Evolutionary conservation across 2,329 filamentous ascomycete genomes (phyloP).

Genomic region (Fusarium subglutinans): DNA sequence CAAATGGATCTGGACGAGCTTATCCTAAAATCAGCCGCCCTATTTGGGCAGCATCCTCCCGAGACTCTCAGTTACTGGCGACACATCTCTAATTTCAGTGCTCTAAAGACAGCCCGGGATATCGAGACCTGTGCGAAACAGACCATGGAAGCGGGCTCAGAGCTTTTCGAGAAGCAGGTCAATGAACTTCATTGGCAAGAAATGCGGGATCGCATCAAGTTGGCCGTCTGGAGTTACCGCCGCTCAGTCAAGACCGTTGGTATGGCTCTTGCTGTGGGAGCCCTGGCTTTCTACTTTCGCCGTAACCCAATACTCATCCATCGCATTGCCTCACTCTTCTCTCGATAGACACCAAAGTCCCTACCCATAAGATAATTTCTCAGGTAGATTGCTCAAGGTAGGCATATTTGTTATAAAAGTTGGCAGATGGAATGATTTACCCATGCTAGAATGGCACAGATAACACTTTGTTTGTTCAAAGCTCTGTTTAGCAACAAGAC

Average conservation of each 20-base stretch:
- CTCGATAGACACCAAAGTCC: conserved; percentile 15
- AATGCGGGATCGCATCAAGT: conserved; percentile 43
- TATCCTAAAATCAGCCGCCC: conserved; percentile 69
- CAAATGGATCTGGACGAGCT: conserved; percentile 83
- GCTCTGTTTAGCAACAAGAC: conserved; percentile 25
- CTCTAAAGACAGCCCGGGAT: conserved; percentile 82
- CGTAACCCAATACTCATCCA: conserved; percentile 52
- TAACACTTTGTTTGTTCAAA: conserved; percentile 1
- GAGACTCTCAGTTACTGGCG: conserved; percentile 77
- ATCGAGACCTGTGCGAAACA: conserved; percentile 60
- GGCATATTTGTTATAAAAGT: conserved; percentile 5
- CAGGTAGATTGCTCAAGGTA: not conserved
- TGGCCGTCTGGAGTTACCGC: conserved; percentile 69
- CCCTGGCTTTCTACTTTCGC: conserved; percentile 74
- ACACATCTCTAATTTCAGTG: conserved; percentile 77
- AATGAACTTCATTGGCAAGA: conserved; percentile 76
- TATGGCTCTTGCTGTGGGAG: conserved; percentile 72
- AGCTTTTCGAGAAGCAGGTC: conserved; percentile 76
- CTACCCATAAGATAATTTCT: not conserved
- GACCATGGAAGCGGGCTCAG: conserved; percentile 71
- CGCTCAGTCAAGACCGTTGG: conserved; percentile 69
- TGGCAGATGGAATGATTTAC: not conserved
- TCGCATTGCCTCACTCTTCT: conserved; percentile 42
- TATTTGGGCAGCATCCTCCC: conserved; percentile 77
- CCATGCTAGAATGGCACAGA: conserved; percentile 11